Percentiles rank a stretch among this genome's conserved stretches.
These are phyloP conservation scores for Trypanosoma vivax DNA, from an alignment of 208 protist genomes.

Conservation along the genomic window DNA sequence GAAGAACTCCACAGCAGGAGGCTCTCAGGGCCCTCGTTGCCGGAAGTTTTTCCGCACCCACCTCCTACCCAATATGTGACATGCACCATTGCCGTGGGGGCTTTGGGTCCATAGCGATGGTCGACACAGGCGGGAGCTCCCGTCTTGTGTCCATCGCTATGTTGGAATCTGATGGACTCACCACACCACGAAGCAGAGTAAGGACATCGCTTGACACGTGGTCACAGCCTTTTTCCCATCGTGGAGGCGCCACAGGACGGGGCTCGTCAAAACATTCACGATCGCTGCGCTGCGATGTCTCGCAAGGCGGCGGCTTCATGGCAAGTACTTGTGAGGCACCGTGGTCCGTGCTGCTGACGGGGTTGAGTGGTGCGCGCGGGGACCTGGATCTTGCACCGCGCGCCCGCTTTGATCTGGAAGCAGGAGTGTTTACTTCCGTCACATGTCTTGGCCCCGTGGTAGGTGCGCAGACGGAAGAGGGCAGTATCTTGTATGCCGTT, in stretches of 20 bases:
- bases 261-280: neutral
- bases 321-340: neutral
- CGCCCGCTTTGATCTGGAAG: neutral
- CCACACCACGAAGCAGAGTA: neutral
- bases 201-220: neutral
- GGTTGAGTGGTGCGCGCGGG: neutral
- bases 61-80: constrained; percentile 33
- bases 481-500: constrained; percentile 5
- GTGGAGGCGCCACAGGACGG: neutral
- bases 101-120: constrained; percentile 40
- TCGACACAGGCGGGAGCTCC: constrained; percentile 36
- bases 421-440: constrained; percentile 6
- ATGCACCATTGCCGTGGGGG: constrained; percentile 22
- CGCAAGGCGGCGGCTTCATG: constrained; percentile 6
- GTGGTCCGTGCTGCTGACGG: neutral
- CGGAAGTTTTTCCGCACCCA: constrained; percentile 20
- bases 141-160: constrained; percentile 23
- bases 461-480: constrained; percentile 1
- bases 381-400: neutral
- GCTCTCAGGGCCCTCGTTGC: constrained; percentile 5
- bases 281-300: constrained; percentile 13
- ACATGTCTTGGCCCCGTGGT: constrained; percentile 4
- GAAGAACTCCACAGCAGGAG: neutral
- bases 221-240: neutral
- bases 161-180: constrained; percentile 23